A percentile compares a stretch with the other conserved stretches of the same genome.
phyloP scores from a whole-genome alignment of 805 yeast genomes.

The Wickerhamiella sergipiensis region DNA sequence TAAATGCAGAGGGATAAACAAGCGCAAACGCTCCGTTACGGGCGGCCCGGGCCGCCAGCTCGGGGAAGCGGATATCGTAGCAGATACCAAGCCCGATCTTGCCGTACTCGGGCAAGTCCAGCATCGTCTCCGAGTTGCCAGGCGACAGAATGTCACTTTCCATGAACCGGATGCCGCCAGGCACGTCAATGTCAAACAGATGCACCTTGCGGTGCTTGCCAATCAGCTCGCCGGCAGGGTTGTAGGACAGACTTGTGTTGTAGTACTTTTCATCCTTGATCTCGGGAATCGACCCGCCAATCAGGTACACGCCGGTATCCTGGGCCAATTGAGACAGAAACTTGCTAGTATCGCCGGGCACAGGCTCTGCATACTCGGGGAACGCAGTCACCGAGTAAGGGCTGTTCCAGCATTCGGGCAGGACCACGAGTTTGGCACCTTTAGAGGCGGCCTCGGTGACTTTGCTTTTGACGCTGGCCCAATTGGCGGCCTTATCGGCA shows the following conservation, averaged over 20 bases:
- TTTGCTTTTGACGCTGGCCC: conserved; percentile 49
- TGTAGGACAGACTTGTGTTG: conserved; percentile 64
- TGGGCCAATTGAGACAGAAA: conserved; percentile 57
- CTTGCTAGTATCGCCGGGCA: conserved; percentile 51
- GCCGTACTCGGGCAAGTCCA: conserved; percentile 49
- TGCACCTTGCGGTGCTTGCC: conserved; percentile 89
- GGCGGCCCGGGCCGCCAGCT: conserved; percentile 51
- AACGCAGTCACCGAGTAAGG: conserved; percentile 85
- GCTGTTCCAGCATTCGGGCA: conserved; percentile 95
- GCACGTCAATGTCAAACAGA: conserved; percentile 83
- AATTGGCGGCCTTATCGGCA: conserved; percentile 66
- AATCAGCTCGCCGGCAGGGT: conserved; percentile 57
- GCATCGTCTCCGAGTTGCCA: conserved; percentile 72
- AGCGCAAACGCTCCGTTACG: conserved; percentile 61
- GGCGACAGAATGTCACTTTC: conserved; percentile 66
- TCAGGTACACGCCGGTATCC: conserved; percentile 44
- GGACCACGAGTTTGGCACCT: conserved; percentile 59
- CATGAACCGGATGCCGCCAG: conserved; percentile 76
- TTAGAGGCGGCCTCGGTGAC: conserved; percentile 53
- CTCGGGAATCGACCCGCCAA: conserved; percentile 94
- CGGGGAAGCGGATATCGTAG: conserved; percentile 81
- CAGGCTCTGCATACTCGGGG: conserved; percentile 74
- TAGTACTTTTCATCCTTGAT: conserved; percentile 39
- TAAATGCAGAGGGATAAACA: conserved; percentile 88
- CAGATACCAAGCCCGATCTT: conserved; percentile 75